Conservation (phyloP, 2,329 filamentous ascomycete genomes). For the Monilinia vaccinii-corymbosi region DNA sequence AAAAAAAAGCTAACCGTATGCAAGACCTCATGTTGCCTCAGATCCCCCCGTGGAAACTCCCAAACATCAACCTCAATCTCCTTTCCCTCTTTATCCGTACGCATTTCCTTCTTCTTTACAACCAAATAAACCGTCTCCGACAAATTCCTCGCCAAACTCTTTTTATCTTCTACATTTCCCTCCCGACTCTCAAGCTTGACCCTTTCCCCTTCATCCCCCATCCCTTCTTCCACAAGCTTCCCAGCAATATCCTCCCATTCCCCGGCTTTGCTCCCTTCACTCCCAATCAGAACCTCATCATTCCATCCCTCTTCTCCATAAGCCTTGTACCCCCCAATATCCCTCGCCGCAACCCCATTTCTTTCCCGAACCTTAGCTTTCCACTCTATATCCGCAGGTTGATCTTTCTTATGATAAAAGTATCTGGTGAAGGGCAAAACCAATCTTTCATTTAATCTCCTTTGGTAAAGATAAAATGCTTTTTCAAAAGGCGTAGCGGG, state of each 20-base stretch:
- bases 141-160: slow-evolving; percentile 69
- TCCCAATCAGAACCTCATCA: slow-evolving; percentile 76
- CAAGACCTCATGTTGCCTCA: slow-evolving; percentile 65
- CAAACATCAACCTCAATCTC: slow-evolving; percentile 53
- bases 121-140: slow-evolving; percentile 81
- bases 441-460: slow-evolving; percentile 87
- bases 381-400: slow-evolving; percentile 79
- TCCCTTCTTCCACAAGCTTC: slow-evolving; percentile 42
- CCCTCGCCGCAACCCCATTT: slow-evolving; percentile 63
- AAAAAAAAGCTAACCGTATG: slow-evolving; percentile 57
- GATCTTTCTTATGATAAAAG: slow-evolving; percentile 93
- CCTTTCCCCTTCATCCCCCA: slow-evolving; percentile 31
- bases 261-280: slow-evolving; percentile 46
- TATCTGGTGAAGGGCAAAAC: slow-evolving; percentile 78
- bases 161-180: slow-evolving; percentile 62
- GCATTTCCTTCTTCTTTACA: slow-evolving; percentile 48
- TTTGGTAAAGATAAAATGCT: slow-evolving; percentile 93
- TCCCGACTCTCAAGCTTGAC: slow-evolving; percentile 57
- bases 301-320: slow-evolving; percentile 71
- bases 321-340: slow-evolving; percentile 77
- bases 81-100: not conserved
- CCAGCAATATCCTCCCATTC: slow-evolving; percentile 42
- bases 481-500: slow-evolving; percentile 81
- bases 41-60: slow-evolving; percentile 68
- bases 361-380: slow-evolving; percentile 75